A percentile compares a stretch with the other conserved stretches of the same genome.
phyloP scores from a whole-genome alignment of 768 basidiomycete species.

The Boletus rubroflammeus region DNA sequence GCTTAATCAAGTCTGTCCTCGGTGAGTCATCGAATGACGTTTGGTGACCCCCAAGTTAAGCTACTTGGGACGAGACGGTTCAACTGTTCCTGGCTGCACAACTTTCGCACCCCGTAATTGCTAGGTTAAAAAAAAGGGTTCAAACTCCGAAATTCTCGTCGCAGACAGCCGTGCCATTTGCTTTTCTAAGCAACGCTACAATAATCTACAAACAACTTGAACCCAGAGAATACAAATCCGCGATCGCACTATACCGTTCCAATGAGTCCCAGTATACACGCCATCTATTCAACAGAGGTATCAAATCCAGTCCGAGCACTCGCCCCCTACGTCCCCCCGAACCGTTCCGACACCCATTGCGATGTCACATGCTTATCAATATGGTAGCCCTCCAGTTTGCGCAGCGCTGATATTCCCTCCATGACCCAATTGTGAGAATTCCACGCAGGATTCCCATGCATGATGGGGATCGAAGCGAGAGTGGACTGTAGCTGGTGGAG shows the following conservation, averaged over 20 bases:
- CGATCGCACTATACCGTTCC: constrained; percentile 9
- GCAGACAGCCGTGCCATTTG: constrained; percentile 4
- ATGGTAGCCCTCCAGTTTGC: constrained; percentile 27
- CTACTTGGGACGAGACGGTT: no score
- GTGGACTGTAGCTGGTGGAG: constrained; percentile 28
- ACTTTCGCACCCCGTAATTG: constrained; percentile 11
- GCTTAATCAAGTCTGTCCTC: constrained; percentile 4
- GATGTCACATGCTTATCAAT: constrained; percentile 30
- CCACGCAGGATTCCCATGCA: constrained; percentile 29
- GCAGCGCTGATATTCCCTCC: constrained; percentile 29
- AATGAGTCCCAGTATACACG: constrained; percentile 23
- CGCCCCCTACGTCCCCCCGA: constrained; percentile 24
- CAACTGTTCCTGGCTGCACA: constrained; percentile 7
- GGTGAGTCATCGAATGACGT: constrained; percentile 23
- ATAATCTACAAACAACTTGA: constrained; percentile 18
- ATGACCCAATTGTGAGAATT: constrained; percentile 30
- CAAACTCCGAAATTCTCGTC: constrained; percentile 14
- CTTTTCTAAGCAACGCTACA: constrained; percentile 9
- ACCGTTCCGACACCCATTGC: constrained; percentile 29
- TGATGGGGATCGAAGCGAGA: constrained; percentile 25
- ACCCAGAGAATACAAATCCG: constrained; percentile 24
- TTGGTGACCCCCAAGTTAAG: constrained; percentile 1
- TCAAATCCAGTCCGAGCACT: constrained; percentile 13
- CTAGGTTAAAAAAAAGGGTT: constrained; percentile 14
- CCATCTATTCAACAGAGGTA: constrained; percentile 20